These are phyloP conservation scores for Colletotrichum sp. DNA, from an alignment of 2,329 filamentous ascomycete genomes.

Conservation along the genomic window DNA sequence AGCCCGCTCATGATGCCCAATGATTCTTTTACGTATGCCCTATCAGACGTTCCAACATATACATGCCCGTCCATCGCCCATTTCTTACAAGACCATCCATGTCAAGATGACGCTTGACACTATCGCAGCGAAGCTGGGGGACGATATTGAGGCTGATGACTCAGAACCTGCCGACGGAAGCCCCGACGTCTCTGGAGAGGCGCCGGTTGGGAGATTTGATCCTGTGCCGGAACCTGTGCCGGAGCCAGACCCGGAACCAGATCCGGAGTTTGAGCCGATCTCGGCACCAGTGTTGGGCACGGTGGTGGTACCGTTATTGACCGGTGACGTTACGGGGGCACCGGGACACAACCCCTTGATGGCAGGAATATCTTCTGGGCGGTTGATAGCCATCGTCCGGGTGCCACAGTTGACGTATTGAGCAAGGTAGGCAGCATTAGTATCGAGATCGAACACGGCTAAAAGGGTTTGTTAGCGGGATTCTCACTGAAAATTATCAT, in stretches of 20 bases:
- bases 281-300: neutral
- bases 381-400: conserved; percentile 12
- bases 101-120: neutral
- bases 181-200: neutral
- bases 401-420: conserved; percentile 58
- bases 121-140: neutral
- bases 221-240: neutral
- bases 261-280: neutral
- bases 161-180: neutral
- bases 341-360: conserved; percentile 9
- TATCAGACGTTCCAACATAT: neutral
- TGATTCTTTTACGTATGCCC: neutral
- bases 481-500: neutral
- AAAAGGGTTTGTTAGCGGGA: neutral
- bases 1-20: neutral
- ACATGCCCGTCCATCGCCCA: neutral
- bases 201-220: neutral
- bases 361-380: conserved; percentile 11
- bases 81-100: neutral
- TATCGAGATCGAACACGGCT: conserved; percentile 59
- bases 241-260: neutral
- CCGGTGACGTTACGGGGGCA: neutral
- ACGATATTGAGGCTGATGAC: neutral
- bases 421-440: conserved; percentile 52
- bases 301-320: neutral